A percentile compares a stretch with the other conserved stretches of the same genome.
Evolutionary conservation across 2,329 filamentous ascomycete species (phyloP).

Genomic region (Phaeoacremonium minimum): DNA sequence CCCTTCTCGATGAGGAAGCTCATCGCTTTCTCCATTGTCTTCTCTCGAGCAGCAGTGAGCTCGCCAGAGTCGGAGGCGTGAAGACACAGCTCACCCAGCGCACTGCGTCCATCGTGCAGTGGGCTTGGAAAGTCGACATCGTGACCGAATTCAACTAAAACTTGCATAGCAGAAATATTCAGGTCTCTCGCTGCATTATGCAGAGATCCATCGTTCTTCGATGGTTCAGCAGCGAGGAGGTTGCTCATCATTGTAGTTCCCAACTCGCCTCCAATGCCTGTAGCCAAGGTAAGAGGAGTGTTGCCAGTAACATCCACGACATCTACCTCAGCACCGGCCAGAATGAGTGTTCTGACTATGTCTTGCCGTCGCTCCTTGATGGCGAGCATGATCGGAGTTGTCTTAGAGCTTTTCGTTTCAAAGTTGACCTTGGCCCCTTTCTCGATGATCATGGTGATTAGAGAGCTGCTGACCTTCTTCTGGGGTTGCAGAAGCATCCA

Average conservation of each 20-base stretch:
- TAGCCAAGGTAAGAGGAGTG: constrained; percentile 58
- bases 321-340: constrained; percentile 57
- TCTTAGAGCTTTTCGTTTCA: constrained; percentile 44
- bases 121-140: constrained; percentile 62
- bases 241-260: constrained; percentile 49
- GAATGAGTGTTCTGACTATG: constrained; percentile 50
- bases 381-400: constrained; percentile 56
- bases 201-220: constrained; percentile 60
- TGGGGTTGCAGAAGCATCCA: constrained; percentile 61
- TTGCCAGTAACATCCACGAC: constrained; percentile 51
- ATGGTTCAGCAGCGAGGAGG: constrained; percentile 50
- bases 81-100: constrained; percentile 59
- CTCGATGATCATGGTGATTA: constrained; percentile 54
- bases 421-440: constrained; percentile 53
- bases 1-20: constrained; percentile 50
- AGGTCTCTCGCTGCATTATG: constrained; percentile 60
- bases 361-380: constrained; percentile 52
- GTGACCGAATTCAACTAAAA: constrained; percentile 55
- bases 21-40: constrained; percentile 54
- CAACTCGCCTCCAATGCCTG: constrained; percentile 47
- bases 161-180: constrained; percentile 49
- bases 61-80: constrained; percentile 43
- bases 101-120: constrained; percentile 57
- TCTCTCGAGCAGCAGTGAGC: constrained; percentile 41
- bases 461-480: constrained; percentile 54